Base-by-base conservation (phyloP, 495 filamentous ascomycete genomes). In the Penicillium simplicissimum region DNA sequence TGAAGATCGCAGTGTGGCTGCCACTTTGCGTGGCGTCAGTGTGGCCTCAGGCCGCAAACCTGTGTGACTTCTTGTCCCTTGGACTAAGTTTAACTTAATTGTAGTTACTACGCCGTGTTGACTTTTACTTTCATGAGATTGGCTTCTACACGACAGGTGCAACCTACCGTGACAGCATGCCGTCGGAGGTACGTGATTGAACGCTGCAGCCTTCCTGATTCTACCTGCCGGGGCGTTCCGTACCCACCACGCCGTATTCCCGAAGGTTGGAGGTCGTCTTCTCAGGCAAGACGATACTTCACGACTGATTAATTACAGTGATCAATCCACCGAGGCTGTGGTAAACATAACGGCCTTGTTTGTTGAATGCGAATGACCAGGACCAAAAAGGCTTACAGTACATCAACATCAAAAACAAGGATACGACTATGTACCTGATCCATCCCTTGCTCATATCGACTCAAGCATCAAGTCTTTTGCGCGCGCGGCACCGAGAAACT, bases 391-490 rank as follows among this genome's bases (percentile, higher is more conserved):
- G 14, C 4, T 23, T 28, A n/a, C n/a, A n/a, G n/a, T 25, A 9
- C 3, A 52, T 5, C 34, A 31, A 9, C 3, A 52, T 5, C 34
- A 31, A 28, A 23, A 45, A 61, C 55, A 40, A 52, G 55, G 59
- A 53, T 37, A 21, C 58, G 55, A 63, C 63, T 63, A 65, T 57
- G 68, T 69, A 71, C 65, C 63, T 70, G 68, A 64, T 34, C 68
- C 66, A 71, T 67, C 68, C 68, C 68, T 71, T 71, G 66, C 68
- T 42, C 56, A 47, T 35, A 62, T 51, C 51, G 35, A 57, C 51
- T 58, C 55, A 64, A 65, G 34, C 28, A 31, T 6, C 28, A 31
- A 21, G 21, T 40, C 37, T 61, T 61, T 33, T 38, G 40, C 21
- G 40, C 40, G 55, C 35, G 42, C 37, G 45, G 57, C 61, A 64